These are phyloP conservation scores for Blastomyces percursus DNA, from an alignment of 2,329 filamentous ascomycete species.

Conservation along the genomic window DNA sequence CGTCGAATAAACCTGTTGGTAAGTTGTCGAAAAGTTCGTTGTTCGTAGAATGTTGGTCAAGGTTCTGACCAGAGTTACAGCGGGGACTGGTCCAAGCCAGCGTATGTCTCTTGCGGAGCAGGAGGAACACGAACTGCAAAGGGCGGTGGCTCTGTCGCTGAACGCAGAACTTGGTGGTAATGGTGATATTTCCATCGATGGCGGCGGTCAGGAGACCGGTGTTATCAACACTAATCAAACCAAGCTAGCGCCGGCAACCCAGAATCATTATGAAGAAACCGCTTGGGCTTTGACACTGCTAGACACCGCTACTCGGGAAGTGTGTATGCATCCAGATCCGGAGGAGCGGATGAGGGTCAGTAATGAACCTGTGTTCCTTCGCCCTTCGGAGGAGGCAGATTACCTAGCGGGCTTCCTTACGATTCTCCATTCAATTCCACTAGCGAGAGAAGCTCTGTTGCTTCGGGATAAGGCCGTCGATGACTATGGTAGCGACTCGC, in stretches of 20 bases:
- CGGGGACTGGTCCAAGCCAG: slow-evolving; percentile 17
- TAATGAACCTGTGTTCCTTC: slow-evolving; percentile 47
- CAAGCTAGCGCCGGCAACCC: slow-evolving; percentile 46
- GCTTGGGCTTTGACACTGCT: slow-evolving; percentile 46
- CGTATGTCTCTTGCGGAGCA: slow-evolving; percentile 32
- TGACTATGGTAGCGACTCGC: slow-evolving; percentile 45
- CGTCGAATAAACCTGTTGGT: slow-evolving; percentile 23
- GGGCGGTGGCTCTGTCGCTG: slow-evolving; percentile 39
- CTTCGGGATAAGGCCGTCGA: slow-evolving; percentile 34
- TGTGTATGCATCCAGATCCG: slow-evolving; percentile 44
- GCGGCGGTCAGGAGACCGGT: slow-evolving; percentile 50
- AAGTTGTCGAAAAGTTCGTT: slow-evolving; percentile 10
- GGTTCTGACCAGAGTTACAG: neutral
- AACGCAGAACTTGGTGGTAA: slow-evolving; percentile 23
- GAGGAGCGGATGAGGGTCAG: slow-evolving; percentile 38
- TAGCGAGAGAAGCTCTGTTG: slow-evolving; percentile 47
- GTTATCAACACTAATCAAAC: slow-evolving; percentile 33
- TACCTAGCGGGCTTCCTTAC: slow-evolving; percentile 49
- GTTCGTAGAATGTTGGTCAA: slow-evolving; percentile 11
- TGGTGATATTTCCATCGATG: slow-evolving; percentile 17
- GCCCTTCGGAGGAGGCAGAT: slow-evolving; percentile 42
- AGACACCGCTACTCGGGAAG: slow-evolving; percentile 39
- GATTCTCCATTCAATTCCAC: slow-evolving; percentile 51
- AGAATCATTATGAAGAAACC: slow-evolving; percentile 42
- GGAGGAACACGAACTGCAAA: slow-evolving; percentile 36